These are phyloP conservation scores for Beauveria caledonica DNA, from an alignment of 2,329 filamentous ascomycete genomes.

Conservation along the genomic window DNA sequence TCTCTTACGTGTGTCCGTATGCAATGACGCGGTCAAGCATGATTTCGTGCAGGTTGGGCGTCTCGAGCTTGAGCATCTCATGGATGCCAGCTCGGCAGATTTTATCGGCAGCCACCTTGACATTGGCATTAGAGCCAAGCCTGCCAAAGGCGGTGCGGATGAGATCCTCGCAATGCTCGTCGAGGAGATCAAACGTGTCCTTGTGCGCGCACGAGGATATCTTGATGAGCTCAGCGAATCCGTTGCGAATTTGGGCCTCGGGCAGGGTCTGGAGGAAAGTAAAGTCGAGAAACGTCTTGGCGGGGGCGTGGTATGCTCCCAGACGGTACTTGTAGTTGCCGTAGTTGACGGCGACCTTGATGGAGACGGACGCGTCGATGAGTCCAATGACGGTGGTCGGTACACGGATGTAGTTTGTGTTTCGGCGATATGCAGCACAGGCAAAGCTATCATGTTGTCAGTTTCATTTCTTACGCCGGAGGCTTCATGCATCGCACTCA, in stretches of 20 bases:
- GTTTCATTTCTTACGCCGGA: constrained; percentile 13
- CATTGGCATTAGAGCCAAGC: constrained; percentile 44
- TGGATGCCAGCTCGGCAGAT: constrained; percentile 63
- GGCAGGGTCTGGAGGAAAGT: constrained; percentile 62
- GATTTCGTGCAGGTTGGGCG: constrained; percentile 65
- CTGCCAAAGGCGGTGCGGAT: constrained; percentile 59
- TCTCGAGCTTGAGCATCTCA: constrained; percentile 67
- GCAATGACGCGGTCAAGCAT: constrained; percentile 65
- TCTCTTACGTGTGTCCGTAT: constrained; percentile 58
- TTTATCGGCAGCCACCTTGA: constrained; percentile 53
- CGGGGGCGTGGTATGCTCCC: constrained; percentile 63
- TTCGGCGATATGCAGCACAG: constrained; percentile 62
- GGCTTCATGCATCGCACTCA: constrained; percentile 34
- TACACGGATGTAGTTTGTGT: constrained; percentile 65
- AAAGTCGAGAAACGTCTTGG: constrained; percentile 67
- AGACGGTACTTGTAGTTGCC: constrained; percentile 69
- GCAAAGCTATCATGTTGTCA: constrained; percentile 44
- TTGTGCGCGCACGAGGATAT: constrained; percentile 63
- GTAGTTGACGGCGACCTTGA: constrained; percentile 74
- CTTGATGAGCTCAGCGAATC: constrained; percentile 69
- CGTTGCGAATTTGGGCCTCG: constrained; percentile 60
- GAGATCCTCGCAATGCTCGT: constrained; percentile 60
- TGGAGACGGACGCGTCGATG: constrained; percentile 67
- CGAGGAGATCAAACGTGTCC: constrained; percentile 57
- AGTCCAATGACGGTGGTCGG: constrained; percentile 69